Conservation (phyloP, 805 yeast genomes). For the Grigorovia humatica region DNA sequence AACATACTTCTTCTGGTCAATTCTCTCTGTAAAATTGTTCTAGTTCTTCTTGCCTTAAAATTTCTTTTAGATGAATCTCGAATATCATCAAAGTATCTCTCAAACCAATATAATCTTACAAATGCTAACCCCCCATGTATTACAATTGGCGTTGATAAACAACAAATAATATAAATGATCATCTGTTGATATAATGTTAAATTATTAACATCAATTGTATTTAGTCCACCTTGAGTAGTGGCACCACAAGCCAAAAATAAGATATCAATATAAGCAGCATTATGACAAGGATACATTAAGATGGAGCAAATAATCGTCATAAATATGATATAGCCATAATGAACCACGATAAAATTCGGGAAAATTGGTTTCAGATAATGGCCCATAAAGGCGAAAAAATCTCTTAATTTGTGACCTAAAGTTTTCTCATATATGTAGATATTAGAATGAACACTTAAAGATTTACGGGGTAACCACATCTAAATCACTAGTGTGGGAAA, state of each 20-base stretch:
- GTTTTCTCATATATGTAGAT: slow-evolving; percentile 21
- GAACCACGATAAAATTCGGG: slow-evolving; percentile 46
- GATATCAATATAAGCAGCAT: slow-evolving; percentile 62
- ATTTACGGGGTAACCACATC: neutral
- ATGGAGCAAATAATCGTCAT: slow-evolving; percentile 61
- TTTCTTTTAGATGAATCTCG: slow-evolving; percentile 67
- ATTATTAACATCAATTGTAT: slow-evolving; percentile 60
- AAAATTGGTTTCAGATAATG: slow-evolving; percentile 29
- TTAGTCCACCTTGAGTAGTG: slow-evolving; percentile 85
- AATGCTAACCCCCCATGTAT: slow-evolving; percentile 73
- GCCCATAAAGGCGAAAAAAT: slow-evolving; percentile 27
- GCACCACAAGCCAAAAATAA: slow-evolving; percentile 70
- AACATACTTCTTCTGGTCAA: slow-evolving; percentile 18
- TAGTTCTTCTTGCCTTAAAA: slow-evolving; percentile 69
- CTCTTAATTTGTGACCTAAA: slow-evolving; percentile 32
- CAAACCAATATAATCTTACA: slow-evolving; percentile 80
- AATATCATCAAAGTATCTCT: slow-evolving; percentile 75
- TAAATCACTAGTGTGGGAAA: neutral
- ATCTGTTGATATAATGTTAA: slow-evolving; percentile 73
- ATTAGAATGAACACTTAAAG: neutral
- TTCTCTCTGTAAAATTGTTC: slow-evolving; percentile 27
- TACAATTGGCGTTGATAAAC: slow-evolving; percentile 75
- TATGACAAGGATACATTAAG: slow-evolving; percentile 63
- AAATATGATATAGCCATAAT: slow-evolving; percentile 57
- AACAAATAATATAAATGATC: slow-evolving; percentile 48